phyloP scores from a whole-genome alignment of 2,329 filamentous ascomycete species.

The Pseudogymnoascus verrucosus region DNA sequence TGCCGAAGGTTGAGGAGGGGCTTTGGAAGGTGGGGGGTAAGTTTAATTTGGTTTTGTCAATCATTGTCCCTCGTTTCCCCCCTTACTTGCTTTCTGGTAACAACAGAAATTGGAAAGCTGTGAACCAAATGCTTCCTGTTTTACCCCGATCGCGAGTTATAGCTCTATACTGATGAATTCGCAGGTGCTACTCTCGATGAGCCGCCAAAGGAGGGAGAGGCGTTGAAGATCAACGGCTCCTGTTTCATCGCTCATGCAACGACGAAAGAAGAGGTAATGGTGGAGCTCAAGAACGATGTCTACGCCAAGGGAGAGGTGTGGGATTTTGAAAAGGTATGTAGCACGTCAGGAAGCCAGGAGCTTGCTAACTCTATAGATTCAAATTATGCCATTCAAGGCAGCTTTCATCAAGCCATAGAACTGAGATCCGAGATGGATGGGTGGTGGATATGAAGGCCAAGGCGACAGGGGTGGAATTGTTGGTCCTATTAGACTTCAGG shows the following conservation, averaged over 20 bases:
- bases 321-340: slow-evolving; percentile 60
- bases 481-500: neutral
- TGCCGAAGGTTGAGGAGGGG: slow-evolving; percentile 44
- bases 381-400: slow-evolving; percentile 11
- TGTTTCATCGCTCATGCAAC: slow-evolving; percentile 59
- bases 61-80: neutral
- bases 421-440: neutral
- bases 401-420: slow-evolving; percentile 9
- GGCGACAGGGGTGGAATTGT: neutral
- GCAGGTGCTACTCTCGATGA: slow-evolving; percentile 60
- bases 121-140: neutral
- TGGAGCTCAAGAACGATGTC: slow-evolving; percentile 61
- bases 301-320: slow-evolving; percentile 68
- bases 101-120: too few relatives aligned
- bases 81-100: neutral
- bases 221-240: slow-evolving; percentile 62
- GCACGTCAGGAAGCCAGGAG: neutral
- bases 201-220: slow-evolving; percentile 54
- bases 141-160: neutral
- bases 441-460: neutral
- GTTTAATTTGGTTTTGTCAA: slow-evolving; percentile 18
- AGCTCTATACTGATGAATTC: neutral
- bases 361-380: slow-evolving; percentile 5
- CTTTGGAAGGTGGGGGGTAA: slow-evolving; percentile 57
- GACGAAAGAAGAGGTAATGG: slow-evolving; percentile 60